Evolutionary conservation across 2,329 filamentous ascomycete genomes (phyloP), one percentile per base, ranked within the genome.

Genomic region (Didymella glomerata): DNA sequence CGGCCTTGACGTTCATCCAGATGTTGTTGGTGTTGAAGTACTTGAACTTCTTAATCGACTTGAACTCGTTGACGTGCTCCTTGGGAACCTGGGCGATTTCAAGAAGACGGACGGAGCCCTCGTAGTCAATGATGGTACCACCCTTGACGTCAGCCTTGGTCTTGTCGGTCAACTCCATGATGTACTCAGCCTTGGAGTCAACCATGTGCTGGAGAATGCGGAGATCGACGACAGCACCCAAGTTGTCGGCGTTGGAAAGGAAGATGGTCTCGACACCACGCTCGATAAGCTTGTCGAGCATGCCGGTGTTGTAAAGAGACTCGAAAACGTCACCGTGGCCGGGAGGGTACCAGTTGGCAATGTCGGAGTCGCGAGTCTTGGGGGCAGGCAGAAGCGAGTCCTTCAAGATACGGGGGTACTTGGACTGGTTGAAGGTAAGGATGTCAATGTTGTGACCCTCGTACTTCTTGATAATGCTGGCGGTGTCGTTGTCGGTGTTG

Each of bases 21-120:
- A 99, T 97, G 88, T 99, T 99, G 91, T 99, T 99, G 82, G 95
- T 99, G 88, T 99, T 99, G 90, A 99, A 99, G 89, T 99, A 99
- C 87, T 96, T 97, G 90, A 99, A 99, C 87, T 99, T 99, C 90
- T 99, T 99, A 86, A 99, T 99, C 48, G 93, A 97, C 89, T 99
- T 99, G 92, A 99, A 99, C 84, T 99, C 95, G 83, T 99, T 98
- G 79, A 95, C 92, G 83, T 99, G 95, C 85, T 99, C 92, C 88
- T 98, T 99, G 82, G 95, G 95, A 34, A 99, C 95, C 85, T 99
- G 95, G 14, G 95, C 95, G 74, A 99, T 97, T 85, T 99, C 95
- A 52, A 99, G 90, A 68, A 99, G 90, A 77, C 95, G 93, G 70
- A 96, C 94, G 57, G 91, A 93, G 75, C 94, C 94, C 79, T 99